These are phyloP conservation scores for Prunus mume DNA, from an alignment of 306 rosid genomes.

Conservation along the genomic window DNA sequence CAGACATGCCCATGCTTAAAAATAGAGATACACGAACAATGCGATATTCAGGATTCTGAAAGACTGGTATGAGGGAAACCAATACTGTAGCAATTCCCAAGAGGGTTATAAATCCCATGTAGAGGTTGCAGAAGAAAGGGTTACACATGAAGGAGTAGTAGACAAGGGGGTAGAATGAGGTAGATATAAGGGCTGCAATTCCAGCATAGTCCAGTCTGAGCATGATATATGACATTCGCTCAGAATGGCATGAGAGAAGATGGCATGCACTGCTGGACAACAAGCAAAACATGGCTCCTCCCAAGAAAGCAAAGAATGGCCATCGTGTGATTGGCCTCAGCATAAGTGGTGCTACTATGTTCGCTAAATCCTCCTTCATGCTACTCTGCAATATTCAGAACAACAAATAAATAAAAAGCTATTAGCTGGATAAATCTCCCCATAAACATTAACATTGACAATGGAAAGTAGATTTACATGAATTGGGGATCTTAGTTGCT, in stretches of 20 bases:
- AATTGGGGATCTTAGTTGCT: no score
- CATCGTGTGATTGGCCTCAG: conserved; percentile 87
- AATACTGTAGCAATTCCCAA: conserved; percentile 67
- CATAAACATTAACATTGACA: not conserved
- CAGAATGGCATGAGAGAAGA: conserved; percentile 90
- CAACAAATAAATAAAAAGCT: conserved; percentile 8
- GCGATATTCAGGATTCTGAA: conserved; percentile 78
- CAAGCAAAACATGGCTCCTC: conserved; percentile 98
- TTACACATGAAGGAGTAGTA: conserved; percentile 95
- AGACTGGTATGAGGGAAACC: conserved; percentile 80
- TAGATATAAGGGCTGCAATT: conserved; percentile 90
- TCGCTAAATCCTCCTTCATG: conserved; percentile 73
- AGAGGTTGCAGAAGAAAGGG: conserved; percentile 88
- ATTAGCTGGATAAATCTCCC: conserved; percentile 15
- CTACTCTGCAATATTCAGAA: conserved; percentile 52
- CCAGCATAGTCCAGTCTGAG: conserved; percentile 98
- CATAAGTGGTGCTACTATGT: conserved; percentile 73
- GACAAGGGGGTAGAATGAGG: conserved; percentile 92
- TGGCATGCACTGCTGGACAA: conserved; percentile 91
- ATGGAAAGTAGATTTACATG: not conserved
- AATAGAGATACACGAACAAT: conserved; percentile 77
- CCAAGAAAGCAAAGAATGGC: conserved; percentile 91
- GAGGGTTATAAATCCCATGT: conserved; percentile 74
- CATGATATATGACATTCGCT: conserved; percentile 78
- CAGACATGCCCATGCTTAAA: conserved; percentile 84